Conservation (phyloP, 371 early-diverging fungal species). For the Ordospora pajunii region DNA sequence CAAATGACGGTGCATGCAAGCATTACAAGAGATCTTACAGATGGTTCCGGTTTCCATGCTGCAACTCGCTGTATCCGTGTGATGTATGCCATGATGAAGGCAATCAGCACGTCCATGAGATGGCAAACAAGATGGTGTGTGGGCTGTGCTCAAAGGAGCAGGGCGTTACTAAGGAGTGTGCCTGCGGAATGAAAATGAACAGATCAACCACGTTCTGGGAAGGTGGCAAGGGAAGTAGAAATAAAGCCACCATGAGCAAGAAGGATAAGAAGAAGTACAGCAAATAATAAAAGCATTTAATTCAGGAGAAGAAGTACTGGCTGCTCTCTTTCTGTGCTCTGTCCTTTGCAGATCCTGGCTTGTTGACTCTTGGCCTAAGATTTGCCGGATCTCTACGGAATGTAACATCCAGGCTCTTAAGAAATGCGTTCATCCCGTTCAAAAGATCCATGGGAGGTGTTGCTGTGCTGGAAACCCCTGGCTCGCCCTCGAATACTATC, state of each 20-base stretch:
- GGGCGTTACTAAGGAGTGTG: conserved; percentile 63
- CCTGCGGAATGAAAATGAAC: conserved; percentile 65
- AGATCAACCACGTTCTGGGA: conserved; percentile 74
- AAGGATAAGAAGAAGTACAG: conserved; percentile 66
- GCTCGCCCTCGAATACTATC: conserved; percentile 87
- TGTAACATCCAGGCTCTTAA: conserved; percentile 83
- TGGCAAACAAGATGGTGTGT: conserved; percentile 75
- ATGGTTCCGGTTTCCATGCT: conserved; percentile 92
- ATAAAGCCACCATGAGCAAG: conserved; percentile 69
- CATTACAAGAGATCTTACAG: conserved; percentile 81
- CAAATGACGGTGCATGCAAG: conserved; percentile 69
- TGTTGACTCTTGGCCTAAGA: conserved; percentile 96
- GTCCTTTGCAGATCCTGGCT: conserved; percentile 85
- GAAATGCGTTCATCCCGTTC: conserved; percentile 93
- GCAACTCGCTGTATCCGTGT: conserved; percentile 72
- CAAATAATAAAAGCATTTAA: conserved; percentile 20
- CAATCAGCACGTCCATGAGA: conserved; percentile 64
- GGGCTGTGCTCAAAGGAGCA: conserved; percentile 80
- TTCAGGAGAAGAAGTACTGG: conserved; percentile 79
- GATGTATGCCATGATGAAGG: conserved; percentile 76
- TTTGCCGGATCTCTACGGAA: conserved; percentile 97
- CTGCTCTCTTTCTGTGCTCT: conserved; percentile 86
- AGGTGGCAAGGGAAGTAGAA: conserved; percentile 81
- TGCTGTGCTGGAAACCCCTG: conserved; percentile 70
- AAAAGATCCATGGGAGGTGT: conserved; percentile 75